Base-by-base conservation (phyloP, 495 filamentous ascomycete species). In the Staphylotrichum longicolle region DNA sequence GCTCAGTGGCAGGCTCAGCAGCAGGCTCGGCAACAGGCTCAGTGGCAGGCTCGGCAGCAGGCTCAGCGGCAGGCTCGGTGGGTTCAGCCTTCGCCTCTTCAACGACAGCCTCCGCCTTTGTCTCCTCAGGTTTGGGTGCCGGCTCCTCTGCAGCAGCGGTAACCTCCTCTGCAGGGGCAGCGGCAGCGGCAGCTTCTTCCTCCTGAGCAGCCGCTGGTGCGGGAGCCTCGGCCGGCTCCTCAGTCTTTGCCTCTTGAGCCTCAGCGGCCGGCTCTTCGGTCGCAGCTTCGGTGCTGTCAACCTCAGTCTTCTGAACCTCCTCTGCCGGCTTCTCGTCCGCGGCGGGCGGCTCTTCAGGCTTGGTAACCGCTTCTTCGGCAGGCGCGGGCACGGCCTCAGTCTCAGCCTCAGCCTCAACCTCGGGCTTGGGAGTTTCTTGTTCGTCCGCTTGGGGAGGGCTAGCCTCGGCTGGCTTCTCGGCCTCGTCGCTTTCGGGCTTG, bases 161-260 rank as follows among this genome's bases (percentile, higher is more conserved):
- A 27, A 27, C 20, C 20, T 39, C 37, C 37, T 39, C 37, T 10
- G 37, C 37, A 39, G 37, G 37, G 5, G 37, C 37, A 27, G 20
- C 37, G 48, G 41, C 57, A 5, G 66, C 55, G 42, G 65, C 55
- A 30, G 50, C 42, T 30, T 63, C 47, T 9, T 62, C 50, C 51
- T 68, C 63, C 15, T 69, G 49, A 9, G 40, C 48, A 60, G 56
- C 15, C 14, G 48, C 48, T 0, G 61, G 55, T 11, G 53, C 52
- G 44, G 37, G 34, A 12, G 48, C n/a, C 20, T 58, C 57, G 3
- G 15, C 37, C 37, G 39, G n/a, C 15, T 27, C 41, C 34, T 64
- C 56, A 7, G 50, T 11, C 33, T 63, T 49, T 5, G 20, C 7
- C 39, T 54, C 55, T n/a, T 39, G 40, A 2, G 54, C 60, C 46